Percentiles rank a stretch among this genome's conserved stretches.
Conservation (phyloP, 1,284 basidiomycete species). For the Ceratobasidium papillatum region DNA sequence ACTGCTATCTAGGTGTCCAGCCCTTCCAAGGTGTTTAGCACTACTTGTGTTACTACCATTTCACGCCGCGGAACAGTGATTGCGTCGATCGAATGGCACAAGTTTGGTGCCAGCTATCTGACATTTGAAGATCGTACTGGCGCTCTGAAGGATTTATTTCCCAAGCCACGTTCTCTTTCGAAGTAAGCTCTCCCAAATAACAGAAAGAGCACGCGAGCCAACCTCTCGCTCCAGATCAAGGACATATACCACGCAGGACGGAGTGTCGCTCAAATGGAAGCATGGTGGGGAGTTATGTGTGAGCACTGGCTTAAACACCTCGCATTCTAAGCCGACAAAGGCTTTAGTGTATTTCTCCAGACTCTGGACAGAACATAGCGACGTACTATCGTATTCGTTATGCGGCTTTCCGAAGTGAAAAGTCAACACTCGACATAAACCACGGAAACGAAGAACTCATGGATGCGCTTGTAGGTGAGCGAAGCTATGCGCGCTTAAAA, state of each 20-base stretch:
- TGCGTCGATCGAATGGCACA: slow-evolving; percentile 11
- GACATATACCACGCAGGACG: slow-evolving; percentile 9
- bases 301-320: background rate
- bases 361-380: slow-evolving; percentile 13
- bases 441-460: background rate
- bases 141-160: background rate
- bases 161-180: background rate
- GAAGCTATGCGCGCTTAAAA: too few species aligned
- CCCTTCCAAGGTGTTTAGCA: background rate
- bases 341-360: slow-evolving; percentile 15
- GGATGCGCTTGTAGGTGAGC: slow-evolving; percentile 33
- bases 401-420: background rate
- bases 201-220: too few species aligned
- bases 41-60: background rate
- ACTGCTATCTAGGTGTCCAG: background rate
- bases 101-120: background rate
- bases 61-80: background rate
- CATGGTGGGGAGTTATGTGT: slow-evolving; percentile 26
- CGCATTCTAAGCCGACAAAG: background rate
- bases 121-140: slow-evolving; percentile 1
- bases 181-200: background rate
- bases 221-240: background rate
- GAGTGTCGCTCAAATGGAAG: slow-evolving; percentile 34
- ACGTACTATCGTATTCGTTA: slow-evolving; percentile 23
- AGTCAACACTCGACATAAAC: slow-evolving; percentile 24